Percentiles rank a stretch among this genome's conserved stretches.
These are phyloP conservation scores for Letharia lupina DNA, from an alignment of 495 filamentous ascomycete genomes.

Conservation along the genomic window DNA sequence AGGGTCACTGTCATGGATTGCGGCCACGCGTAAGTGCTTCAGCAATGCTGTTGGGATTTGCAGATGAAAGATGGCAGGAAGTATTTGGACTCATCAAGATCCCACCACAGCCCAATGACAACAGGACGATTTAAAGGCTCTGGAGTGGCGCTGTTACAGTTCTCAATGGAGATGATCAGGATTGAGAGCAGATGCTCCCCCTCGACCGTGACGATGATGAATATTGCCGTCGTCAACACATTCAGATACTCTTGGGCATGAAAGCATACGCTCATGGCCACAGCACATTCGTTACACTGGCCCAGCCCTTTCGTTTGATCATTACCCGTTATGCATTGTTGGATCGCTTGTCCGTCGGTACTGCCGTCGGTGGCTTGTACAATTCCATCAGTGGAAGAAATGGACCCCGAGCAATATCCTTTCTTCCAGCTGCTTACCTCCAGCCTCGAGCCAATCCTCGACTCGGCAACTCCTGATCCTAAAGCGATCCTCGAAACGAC, in stretches of 20 bases:
- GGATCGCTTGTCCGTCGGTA: constrained; percentile 45
- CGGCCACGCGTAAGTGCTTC: not conserved
- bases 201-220: constrained; percentile 7
- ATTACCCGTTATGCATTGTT: constrained; percentile 45
- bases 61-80: too few species aligned
- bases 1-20: not conserved
- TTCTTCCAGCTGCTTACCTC: constrained; percentile 32
- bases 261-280: constrained; percentile 4
- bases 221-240: constrained; percentile 5
- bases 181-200: constrained; percentile 13
- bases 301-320: constrained; percentile 40
- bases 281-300: not conserved
- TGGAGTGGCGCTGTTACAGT: constrained; percentile 8
- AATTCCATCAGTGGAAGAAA: constrained; percentile 44
- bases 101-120: constrained; percentile 6
- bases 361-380: constrained; percentile 47
- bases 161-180: constrained; percentile 5
- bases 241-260: constrained; percentile 7
- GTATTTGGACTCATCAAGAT: constrained; percentile 2
- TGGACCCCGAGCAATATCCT: constrained; percentile 37
- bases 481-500: constrained; percentile 4
- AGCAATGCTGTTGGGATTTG: too few species aligned
- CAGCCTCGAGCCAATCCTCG: constrained; percentile 10
- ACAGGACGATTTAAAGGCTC: constrained; percentile 4
- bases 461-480: not conserved